Evolutionary conservation across 2,329 filamentous ascomycete genomes (phyloP), one percentile per base, ranked within the genome.

Genomic region (Pseudonectria foliicola): DNA sequence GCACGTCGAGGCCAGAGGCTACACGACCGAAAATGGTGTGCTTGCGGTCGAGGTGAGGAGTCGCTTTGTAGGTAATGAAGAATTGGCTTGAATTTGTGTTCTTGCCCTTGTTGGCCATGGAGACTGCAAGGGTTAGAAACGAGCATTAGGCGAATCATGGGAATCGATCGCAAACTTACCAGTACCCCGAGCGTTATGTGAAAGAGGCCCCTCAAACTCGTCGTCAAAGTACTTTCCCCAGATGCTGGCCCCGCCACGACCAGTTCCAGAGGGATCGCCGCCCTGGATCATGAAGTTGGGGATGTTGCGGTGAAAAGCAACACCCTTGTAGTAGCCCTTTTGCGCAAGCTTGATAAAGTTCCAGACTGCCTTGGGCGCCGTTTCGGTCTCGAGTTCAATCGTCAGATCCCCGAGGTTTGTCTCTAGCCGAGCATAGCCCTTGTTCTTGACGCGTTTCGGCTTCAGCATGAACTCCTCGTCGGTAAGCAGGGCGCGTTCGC

Each of bases 51-150:
- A 98, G 73, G 63, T 98, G 92, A 44, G 83, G 80, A 0, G 82
- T 77, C 1, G 84, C 71, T 33, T 86, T 81, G 60, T 98, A 98
- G 0, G 83, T 85, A 55, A 98, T 84, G 68, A 96, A 98, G 57
- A 81, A 98, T 61, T 98, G 92, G 48, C 79, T 86, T 7, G 85
- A 92, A 62, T 98, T 98, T 14, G 90, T 96, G 55, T 95, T 90
- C 56, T 95, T 95, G 39, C 92, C 92, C 58, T 98, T 98, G 62
- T 98, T 98, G 27, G 92, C 92, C 92, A 98, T 98, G 48, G 82
- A 88, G 16, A 64, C 59, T 62, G 33, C 4, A 7, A 15, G 14
- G 24, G 33, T 42, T 30, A 49, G 39, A 31, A 39, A 27, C 23
- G 30, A 14, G 14, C 28, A 15, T 11, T 14, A 10, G 14, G 6